phyloP scores from a whole-genome alignment of 2,329 filamentous ascomycete species.

The Aaosphaeria pasadenensis region DNA sequence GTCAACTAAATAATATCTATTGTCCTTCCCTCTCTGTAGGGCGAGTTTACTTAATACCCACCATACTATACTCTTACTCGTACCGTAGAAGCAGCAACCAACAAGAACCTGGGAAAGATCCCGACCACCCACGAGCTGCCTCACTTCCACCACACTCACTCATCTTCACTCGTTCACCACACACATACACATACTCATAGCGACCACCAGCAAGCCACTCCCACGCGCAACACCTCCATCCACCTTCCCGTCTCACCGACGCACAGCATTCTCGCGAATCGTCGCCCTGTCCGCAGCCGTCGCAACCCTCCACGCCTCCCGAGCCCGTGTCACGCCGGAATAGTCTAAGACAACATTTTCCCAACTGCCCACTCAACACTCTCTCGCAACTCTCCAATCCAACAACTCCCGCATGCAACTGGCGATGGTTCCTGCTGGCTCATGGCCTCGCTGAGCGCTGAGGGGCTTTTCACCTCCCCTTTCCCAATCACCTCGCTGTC shows the following conservation, averaged over 20 bases:
- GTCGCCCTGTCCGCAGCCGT: background rate
- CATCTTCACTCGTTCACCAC: too few species aligned
- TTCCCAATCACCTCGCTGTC: background rate
- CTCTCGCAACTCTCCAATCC: background rate
- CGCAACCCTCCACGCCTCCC: constrained; percentile 5
- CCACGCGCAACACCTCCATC: background rate
- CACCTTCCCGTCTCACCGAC: background rate
- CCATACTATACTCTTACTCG: too few species aligned
- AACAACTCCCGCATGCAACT: constrained; percentile 1
- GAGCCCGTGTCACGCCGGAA: constrained; percentile 21
- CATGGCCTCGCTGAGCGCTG: constrained; percentile 31
- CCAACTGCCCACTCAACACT: background rate
- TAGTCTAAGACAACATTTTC: background rate
- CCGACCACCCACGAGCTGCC: too few species aligned
- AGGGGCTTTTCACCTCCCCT: constrained; percentile 16
- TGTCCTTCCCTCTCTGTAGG: too few species aligned
- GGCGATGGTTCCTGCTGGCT: constrained; percentile 24
- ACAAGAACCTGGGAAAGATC: too few species aligned
- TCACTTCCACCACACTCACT: too few species aligned
- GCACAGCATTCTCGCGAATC: background rate
- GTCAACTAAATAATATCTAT: too few species aligned
- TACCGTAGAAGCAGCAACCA: too few species aligned
- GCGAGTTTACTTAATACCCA: too few species aligned
- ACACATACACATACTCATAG: too few species aligned
- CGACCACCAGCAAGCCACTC: too few species aligned